Evolutionary conservation across 2,329 filamentous ascomycete genomes (phyloP).

Genomic region (Colletotrichum plurivorum): DNA sequence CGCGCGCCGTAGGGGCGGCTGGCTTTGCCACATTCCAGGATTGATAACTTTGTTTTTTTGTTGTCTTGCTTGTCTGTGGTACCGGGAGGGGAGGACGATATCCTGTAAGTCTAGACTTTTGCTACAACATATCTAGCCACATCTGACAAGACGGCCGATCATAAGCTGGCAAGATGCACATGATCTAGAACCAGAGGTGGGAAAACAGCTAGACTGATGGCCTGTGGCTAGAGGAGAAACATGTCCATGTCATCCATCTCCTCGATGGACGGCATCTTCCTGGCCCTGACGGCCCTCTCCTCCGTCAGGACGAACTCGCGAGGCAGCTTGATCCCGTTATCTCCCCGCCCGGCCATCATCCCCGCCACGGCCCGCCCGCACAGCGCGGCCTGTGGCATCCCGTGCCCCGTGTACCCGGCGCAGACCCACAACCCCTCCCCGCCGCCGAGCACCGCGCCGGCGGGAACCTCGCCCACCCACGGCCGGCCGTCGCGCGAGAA

Average conservation of each 20-base stretch:
- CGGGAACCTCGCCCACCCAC: slow-evolving; percentile 79
- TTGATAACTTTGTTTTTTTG: neutral
- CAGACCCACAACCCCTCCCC: slow-evolving; percentile 72
- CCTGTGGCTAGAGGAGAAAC: slow-evolving; percentile 31
- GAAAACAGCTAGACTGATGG: neutral
- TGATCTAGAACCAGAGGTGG: neutral
- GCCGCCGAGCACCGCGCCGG: slow-evolving; percentile 57
- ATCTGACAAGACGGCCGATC: too few relatives aligned
- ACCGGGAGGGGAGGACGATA: too few relatives aligned
- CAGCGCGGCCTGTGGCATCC: slow-evolving; percentile 81
- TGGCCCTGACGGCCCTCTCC: slow-evolving; percentile 45
- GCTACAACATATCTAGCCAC: too few relatives aligned
- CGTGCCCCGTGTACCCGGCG: slow-evolving; percentile 80
- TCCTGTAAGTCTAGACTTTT: too few relatives aligned
- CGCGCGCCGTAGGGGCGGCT: neutral
- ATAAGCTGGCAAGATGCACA: too few relatives aligned
- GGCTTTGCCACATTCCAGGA: neutral
- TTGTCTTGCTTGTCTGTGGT: too few relatives aligned
- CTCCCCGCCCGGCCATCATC: slow-evolving; percentile 65
- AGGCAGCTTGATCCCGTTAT: slow-evolving; percentile 57
- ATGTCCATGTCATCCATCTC: slow-evolving; percentile 40
- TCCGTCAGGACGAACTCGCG: slow-evolving; percentile 56
- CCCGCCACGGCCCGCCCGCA: slow-evolving; percentile 74
- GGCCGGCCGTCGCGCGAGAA: slow-evolving; percentile 77
- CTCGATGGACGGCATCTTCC: slow-evolving; percentile 34